Conservation (phyloP, 2,329 filamentous ascomycete species). For the Penicillium brasilianum region DNA sequence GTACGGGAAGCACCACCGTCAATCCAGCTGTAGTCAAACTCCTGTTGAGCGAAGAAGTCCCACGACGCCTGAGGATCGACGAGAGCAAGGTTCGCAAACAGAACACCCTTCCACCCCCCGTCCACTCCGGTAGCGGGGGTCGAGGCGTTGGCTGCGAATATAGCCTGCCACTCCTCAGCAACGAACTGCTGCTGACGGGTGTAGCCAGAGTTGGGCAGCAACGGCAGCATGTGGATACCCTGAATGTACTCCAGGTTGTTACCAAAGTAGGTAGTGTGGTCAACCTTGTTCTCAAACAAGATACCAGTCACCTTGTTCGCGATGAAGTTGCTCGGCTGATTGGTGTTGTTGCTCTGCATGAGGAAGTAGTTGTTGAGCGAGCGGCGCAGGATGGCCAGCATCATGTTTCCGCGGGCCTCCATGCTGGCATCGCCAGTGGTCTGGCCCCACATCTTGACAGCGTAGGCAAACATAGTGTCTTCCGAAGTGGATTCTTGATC, state of each 20-base stretch:
- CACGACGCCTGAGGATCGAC: constrained; percentile 73
- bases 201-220: constrained; percentile 70
- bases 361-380: constrained; percentile 82
- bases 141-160: constrained; percentile 72
- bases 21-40: constrained; percentile 69
- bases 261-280: constrained; percentile 91
- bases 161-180: constrained; percentile 78
- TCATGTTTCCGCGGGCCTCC: constrained; percentile 81
- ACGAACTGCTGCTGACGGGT: constrained; percentile 74
- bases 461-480: constrained; percentile 85
- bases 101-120: constrained; percentile 83
- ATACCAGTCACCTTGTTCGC: constrained; percentile 74
- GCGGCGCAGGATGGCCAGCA: constrained; percentile 78
- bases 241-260: constrained; percentile 71
- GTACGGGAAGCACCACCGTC: constrained; percentile 81
- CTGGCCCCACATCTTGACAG: constrained; percentile 91
- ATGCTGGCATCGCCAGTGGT: constrained; percentile 76
- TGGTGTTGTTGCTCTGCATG: constrained; percentile 70
- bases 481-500: constrained; percentile 82
- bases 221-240: constrained; percentile 81
- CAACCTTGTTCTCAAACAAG: constrained; percentile 92
- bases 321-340: constrained; percentile 77
- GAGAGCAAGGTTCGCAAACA: constrained; percentile 82
- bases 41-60: constrained; percentile 71
- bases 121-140: constrained; percentile 60